A percentile compares a stretch with the other conserved stretches of the same genome.
phyloP scores from a whole-genome alignment of 306 rosid genomes.

The Glycine soja region DNA sequence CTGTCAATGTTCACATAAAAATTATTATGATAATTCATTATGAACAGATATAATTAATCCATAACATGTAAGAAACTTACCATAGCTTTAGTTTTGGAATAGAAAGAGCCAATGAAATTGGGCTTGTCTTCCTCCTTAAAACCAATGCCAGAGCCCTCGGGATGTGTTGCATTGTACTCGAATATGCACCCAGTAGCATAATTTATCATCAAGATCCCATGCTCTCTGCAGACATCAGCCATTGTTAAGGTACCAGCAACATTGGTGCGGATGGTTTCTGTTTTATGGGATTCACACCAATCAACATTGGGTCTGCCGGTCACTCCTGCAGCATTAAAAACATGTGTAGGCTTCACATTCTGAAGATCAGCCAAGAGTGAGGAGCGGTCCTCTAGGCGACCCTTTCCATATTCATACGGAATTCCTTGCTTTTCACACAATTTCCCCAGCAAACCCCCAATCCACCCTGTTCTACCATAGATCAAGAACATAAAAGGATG shows the following conservation, averaged over 20 bases:
- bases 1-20: too few species aligned
- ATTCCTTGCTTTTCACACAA: slow-evolving; percentile 80
- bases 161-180: slow-evolving; percentile 79
- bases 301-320: too few species aligned
- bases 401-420: slow-evolving; percentile 37
- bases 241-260: slow-evolving; percentile 81
- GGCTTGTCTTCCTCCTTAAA: slow-evolving; percentile 84
- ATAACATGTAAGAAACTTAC: slow-evolving; percentile 43
- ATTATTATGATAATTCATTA: neutral
- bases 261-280: slow-evolving; percentile 57
- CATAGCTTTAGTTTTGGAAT: slow-evolving; percentile 92
- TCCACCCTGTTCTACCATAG: slow-evolving; percentile 85
- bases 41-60: neutral
- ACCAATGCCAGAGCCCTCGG: slow-evolving; percentile 79
- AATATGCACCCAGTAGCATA: slow-evolving; percentile 91
- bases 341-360: slow-evolving; percentile 80
- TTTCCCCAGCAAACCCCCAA: slow-evolving; percentile 81
- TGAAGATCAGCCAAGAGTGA: slow-evolving; percentile 70
- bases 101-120: slow-evolving; percentile 81
- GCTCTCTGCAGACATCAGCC: slow-evolving; percentile 84
- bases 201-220: slow-evolving; percentile 71
- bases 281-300: too few species aligned
- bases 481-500: slow-evolving; percentile 69
- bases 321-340: slow-evolving; percentile 86
- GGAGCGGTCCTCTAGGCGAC: slow-evolving; percentile 77